phyloP scores from a whole-genome alignment of 2,329 filamentous ascomycete genomes.

The Cercospora berteroae region DNA sequence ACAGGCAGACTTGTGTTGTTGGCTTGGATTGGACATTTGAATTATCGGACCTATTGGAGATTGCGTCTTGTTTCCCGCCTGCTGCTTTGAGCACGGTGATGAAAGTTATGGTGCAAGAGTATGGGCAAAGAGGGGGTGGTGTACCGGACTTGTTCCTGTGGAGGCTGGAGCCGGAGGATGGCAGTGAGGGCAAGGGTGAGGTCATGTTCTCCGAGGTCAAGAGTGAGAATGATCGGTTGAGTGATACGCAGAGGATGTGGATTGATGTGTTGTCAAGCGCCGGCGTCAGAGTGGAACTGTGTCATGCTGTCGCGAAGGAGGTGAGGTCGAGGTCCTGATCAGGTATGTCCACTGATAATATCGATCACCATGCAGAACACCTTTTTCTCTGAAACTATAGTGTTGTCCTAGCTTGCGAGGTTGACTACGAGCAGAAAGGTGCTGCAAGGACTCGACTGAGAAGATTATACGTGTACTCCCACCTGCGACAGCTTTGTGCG shows the following conservation, averaged over 20 bases:
- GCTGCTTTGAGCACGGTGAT: slow-evolving; percentile 79
- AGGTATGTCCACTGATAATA: neutral
- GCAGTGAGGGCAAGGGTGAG: slow-evolving; percentile 28
- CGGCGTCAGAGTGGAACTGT: slow-evolving; percentile 82
- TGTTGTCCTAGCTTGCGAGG: neutral
- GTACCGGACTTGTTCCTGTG: slow-evolving; percentile 93
- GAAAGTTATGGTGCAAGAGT: slow-evolving; percentile 94
- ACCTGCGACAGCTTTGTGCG: neutral
- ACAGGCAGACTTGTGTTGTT: slow-evolving; percentile 77
- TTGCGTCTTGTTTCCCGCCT: slow-evolving; percentile 75
- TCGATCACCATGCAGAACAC: neutral
- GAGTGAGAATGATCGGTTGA: slow-evolving; percentile 78
- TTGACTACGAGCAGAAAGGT: neutral
- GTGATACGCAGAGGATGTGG: slow-evolving; percentile 94
- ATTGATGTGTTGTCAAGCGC: slow-evolving; percentile 88
- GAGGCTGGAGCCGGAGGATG: slow-evolving; percentile 49
- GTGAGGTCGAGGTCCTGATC: slow-evolving; percentile 34
- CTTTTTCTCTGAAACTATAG: neutral
- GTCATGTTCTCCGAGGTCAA: slow-evolving; percentile 50
- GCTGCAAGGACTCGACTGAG: neutral
- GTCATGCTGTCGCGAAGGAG: slow-evolving; percentile 61
- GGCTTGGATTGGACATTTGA: slow-evolving; percentile 90
- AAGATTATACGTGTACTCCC: neutral
- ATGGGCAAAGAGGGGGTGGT: slow-evolving; percentile 78
- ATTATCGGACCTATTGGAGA: slow-evolving; percentile 72